phyloP scores from a whole-genome alignment of 1,284 basidiomycete species.

The Ustilago tritici region DNA sequence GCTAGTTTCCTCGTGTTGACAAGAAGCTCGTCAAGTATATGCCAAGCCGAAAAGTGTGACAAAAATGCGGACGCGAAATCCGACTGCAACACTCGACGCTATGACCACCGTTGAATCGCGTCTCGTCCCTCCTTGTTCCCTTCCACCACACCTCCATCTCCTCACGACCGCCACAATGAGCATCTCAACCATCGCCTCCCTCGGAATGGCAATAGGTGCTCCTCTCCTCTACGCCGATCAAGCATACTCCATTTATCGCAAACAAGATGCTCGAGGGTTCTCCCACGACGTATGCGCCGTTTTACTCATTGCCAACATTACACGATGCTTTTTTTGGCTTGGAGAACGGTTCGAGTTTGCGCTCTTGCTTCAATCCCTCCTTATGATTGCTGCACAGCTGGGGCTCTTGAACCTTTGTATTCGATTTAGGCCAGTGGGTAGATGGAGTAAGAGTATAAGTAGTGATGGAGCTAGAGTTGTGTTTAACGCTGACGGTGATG shows the following conservation, averaged over 20 bases:
- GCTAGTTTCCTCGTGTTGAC: background rate
- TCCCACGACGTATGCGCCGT: constrained; percentile 71
- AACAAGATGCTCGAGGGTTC: constrained; percentile 80
- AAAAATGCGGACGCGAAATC: background rate
- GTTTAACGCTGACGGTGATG: constrained; percentile 22
- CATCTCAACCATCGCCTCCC: constrained; percentile 37
- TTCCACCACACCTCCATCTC: background rate
- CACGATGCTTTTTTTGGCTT: constrained; percentile 77
- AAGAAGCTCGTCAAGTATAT: background rate
- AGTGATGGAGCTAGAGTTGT: constrained; percentile 42
- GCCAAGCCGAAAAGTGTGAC: background rate
- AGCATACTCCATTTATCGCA: constrained; percentile 59
- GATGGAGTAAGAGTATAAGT: constrained; percentile 39
- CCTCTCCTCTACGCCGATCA: constrained; percentile 65
- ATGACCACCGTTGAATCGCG: background rate
- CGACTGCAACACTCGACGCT: background rate
- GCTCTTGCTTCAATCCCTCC: constrained; percentile 70
- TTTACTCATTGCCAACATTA: constrained; percentile 62
- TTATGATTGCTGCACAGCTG: constrained; percentile 72
- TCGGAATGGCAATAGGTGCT: constrained; percentile 58
- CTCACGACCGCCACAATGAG: constrained; percentile 22
- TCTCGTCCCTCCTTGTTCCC: background rate
- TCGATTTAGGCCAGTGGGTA: constrained; percentile 68
- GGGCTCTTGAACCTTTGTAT: constrained; percentile 73
- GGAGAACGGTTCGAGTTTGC: constrained; percentile 81